Conservation (phyloP, 1,284 basidiomycete genomes). For the Coniophora puteana region DNA sequence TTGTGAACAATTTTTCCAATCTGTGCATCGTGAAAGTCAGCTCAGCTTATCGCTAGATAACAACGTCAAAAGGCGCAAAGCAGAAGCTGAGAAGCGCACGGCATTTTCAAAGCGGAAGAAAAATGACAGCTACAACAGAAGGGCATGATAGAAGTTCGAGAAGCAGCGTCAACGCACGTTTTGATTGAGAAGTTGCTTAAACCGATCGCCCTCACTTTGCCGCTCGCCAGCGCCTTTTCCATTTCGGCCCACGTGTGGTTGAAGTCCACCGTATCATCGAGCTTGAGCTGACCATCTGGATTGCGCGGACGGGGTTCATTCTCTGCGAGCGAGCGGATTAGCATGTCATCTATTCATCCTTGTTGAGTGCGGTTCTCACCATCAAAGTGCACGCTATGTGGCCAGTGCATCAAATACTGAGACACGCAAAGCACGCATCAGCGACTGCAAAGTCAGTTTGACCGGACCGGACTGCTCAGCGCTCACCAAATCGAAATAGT, state of each 20-base stretch:
- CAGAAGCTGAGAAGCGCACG: no score
- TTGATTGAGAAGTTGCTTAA: slow-evolving; percentile 68
- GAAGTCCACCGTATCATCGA: slow-evolving; percentile 38
- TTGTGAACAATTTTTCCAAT: slow-evolving; percentile 5
- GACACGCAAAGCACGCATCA: neutral
- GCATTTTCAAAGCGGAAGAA: neutral
- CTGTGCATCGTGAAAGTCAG: no score
- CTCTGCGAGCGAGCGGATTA: neutral
- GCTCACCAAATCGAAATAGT: slow-evolving; percentile 17
- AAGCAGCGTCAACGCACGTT: slow-evolving; percentile 35
- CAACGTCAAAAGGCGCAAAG: no score
- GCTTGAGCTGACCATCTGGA: slow-evolving; percentile 23
- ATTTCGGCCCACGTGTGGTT: slow-evolving; percentile 50
- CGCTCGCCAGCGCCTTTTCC: slow-evolving; percentile 41
- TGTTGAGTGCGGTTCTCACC: slow-evolving; percentile 1
- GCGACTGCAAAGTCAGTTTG: neutral
- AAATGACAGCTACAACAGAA: neutral
- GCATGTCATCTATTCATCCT: neutral
- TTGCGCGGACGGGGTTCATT: slow-evolving; percentile 11
- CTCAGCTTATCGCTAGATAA: no score
- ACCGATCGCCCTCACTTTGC: slow-evolving; percentile 58
- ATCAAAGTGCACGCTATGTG: slow-evolving; percentile 5
- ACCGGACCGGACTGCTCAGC: neutral
- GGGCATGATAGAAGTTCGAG: slow-evolving; percentile 9
- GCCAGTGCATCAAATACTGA: slow-evolving; percentile 6